Evolutionary conservation across 1,284 basidiomycete species (phyloP).

Genomic region (Naganishia sp.): DNA sequence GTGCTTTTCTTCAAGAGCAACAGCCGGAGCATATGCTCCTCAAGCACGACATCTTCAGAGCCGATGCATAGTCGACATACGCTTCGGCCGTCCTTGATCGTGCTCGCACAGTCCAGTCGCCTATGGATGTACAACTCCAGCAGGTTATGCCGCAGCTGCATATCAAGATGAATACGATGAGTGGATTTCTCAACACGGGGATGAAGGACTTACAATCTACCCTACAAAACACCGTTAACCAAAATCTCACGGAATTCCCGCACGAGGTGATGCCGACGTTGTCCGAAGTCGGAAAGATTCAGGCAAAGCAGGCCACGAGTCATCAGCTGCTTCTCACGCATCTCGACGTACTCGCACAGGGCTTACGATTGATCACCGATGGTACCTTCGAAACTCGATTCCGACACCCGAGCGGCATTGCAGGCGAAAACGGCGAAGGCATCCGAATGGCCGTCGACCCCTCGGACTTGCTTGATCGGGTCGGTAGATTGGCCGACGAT

Average conservation of each 20-base stretch:
- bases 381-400: neutral
- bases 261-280: too few relatives aligned
- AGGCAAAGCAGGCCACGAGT: too few relatives aligned
- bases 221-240: too few relatives aligned
- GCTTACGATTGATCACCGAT: neutral
- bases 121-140: slow-evolving; percentile 9
- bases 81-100: neutral
- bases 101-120: neutral
- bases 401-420: neutral
- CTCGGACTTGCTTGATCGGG: neutral
- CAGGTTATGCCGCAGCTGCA: slow-evolving; percentile 5
- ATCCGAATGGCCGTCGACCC: neutral
- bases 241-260: too few relatives aligned
- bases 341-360: neutral
- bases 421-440: neutral
- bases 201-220: slow-evolving; percentile 1
- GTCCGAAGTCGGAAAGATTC: too few relatives aligned
- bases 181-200: neutral
- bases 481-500: neutral
- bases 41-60: neutral
- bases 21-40: neutral
- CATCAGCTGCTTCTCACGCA: neutral
- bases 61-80: neutral
- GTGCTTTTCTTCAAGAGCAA: neutral
- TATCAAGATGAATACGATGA: slow-evolving; percentile 6